Evolutionary conservation across 768 basidiomycete species (phyloP).

Genomic region (Paxillus ammoniavirescens): DNA sequence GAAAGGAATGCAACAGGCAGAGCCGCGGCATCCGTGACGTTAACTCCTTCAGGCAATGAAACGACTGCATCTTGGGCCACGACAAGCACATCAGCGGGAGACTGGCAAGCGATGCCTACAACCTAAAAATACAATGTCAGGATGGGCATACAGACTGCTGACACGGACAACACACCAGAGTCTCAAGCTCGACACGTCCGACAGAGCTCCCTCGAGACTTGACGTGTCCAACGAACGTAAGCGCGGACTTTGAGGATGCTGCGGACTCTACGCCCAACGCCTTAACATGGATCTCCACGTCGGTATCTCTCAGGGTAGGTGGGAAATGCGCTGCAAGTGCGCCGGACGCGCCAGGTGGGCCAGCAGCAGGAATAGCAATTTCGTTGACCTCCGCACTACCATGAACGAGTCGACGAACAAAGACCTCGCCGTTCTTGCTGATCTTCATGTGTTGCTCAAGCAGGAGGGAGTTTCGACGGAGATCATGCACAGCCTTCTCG

Average conservation of each 20-base stretch:
- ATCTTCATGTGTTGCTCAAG: slow-evolving; percentile 31
- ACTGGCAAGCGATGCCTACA: slow-evolving; percentile 17
- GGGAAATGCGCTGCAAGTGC: slow-evolving; percentile 20
- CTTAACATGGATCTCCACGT: slow-evolving; percentile 19
- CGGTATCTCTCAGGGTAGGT: slow-evolving; percentile 12
- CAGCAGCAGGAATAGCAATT: slow-evolving; percentile 9
- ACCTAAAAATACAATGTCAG: slow-evolving; percentile 12
- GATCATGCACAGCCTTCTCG: slow-evolving; percentile 23
- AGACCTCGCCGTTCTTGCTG: slow-evolving; percentile 22
- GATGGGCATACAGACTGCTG: neutral
- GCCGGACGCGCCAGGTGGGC: slow-evolving; percentile 10
- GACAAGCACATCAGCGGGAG: slow-evolving; percentile 14
- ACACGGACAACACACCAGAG: slow-evolving; percentile 1
- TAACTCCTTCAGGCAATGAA: slow-evolving; percentile 13
- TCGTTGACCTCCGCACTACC: slow-evolving; percentile 22
- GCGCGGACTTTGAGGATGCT: slow-evolving; percentile 10
- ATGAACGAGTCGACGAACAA: slow-evolving; percentile 29
- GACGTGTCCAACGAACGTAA: slow-evolving; percentile 17
- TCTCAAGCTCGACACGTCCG: slow-evolving; percentile 3
- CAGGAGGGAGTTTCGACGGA: slow-evolving; percentile 25
- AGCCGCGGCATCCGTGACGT: slow-evolving; percentile 17
- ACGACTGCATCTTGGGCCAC: slow-evolving; percentile 9
- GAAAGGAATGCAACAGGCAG: slow-evolving; percentile 22
- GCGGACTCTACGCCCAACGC: slow-evolving; percentile 10
- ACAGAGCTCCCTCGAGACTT: slow-evolving; percentile 15